Conservation (phyloP, 331 rosid genomes). For the Prunus yedoensis region DNA sequence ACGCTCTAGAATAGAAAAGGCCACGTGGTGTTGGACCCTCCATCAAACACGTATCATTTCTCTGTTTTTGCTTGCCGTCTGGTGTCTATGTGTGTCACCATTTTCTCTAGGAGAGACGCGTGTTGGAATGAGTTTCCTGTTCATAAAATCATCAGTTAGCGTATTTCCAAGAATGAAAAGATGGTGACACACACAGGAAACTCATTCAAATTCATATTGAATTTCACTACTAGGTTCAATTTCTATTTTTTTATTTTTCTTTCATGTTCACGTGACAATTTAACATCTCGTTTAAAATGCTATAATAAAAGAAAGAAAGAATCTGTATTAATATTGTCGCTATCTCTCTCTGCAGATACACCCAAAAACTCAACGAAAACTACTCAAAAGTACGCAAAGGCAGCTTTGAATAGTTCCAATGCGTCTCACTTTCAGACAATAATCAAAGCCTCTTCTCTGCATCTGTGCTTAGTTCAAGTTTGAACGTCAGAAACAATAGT, state of each 20-base stretch:
- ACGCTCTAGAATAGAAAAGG: neutral
- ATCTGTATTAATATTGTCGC: neutral
- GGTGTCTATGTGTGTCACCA: neutral
- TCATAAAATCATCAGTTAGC: neutral
- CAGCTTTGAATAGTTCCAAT: neutral
- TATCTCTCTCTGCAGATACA: neutral
- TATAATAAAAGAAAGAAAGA: neutral
- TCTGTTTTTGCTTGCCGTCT: slow-evolving; percentile 40
- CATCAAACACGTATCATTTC: neutral
- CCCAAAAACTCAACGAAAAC: neutral
- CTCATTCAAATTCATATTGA: too few relatives aligned
- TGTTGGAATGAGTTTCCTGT: slow-evolving; percentile 21
- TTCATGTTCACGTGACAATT: too few relatives aligned
- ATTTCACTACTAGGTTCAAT: too few relatives aligned
- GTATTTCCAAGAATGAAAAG: too few relatives aligned
- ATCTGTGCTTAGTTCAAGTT: too few relatives aligned
- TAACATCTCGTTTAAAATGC: too few relatives aligned
- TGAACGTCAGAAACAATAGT: neutral
- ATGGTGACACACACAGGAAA: too few relatives aligned
- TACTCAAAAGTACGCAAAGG: too few relatives aligned
- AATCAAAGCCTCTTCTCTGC: too few relatives aligned
- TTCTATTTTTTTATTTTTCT: too few relatives aligned
- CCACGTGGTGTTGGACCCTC: slow-evolving; percentile 31
- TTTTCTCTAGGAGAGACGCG: slow-evolving; percentile 3
- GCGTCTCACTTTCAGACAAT: neutral